These are phyloP conservation scores for Candida tunisiensis DNA, from an alignment of 1,139 yeast genomes.

Conservation along the genomic window DNA sequence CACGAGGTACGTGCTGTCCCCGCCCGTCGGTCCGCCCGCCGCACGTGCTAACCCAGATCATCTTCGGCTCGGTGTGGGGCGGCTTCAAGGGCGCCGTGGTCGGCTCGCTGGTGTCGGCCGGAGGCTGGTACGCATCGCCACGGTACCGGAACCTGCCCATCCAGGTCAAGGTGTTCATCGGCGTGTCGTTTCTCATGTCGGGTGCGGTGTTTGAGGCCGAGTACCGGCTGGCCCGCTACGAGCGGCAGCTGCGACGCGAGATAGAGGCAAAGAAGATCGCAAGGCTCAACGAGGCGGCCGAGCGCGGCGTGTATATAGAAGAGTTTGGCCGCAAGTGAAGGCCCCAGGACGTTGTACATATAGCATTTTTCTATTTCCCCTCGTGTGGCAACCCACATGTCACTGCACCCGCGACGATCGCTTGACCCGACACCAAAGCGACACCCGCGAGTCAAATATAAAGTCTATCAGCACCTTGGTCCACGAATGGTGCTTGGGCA, in stretches of 20 bases:
- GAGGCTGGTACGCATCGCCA: conserved; percentile 12
- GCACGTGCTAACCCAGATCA: too few relatives aligned
- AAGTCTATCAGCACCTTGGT: conserved; percentile 59
- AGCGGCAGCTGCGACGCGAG: too few relatives aligned
- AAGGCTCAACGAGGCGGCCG: too few relatives aligned
- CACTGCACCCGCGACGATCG: conserved; percentile 18
- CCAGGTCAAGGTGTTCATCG: conserved; percentile 14
- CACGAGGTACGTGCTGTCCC: conserved; percentile 11
- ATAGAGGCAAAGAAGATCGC: too few relatives aligned
- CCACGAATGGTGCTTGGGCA: conserved; percentile 74
- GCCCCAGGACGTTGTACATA: too few relatives aligned
- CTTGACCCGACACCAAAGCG: conserved; percentile 70
- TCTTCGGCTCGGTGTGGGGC: conserved; percentile 9
- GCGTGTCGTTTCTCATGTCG: conserved; percentile 13
- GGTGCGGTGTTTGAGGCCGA: too few relatives aligned
- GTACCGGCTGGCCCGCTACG: too few relatives aligned
- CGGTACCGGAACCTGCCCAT: conserved; percentile 10
- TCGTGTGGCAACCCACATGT: too few relatives aligned
- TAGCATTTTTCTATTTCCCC: too few relatives aligned
- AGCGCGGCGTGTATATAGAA: too few relatives aligned
- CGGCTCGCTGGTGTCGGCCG: conserved; percentile 11
- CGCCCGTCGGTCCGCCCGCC: too few relatives aligned
- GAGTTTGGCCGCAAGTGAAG: too few relatives aligned
- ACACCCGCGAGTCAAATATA: conserved; percentile 46
- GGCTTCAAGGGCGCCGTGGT: conserved; percentile 12